Evolutionary conservation across 768 basidiomycete species (phyloP).

Genomic region (Agaricus bisporus): DNA sequence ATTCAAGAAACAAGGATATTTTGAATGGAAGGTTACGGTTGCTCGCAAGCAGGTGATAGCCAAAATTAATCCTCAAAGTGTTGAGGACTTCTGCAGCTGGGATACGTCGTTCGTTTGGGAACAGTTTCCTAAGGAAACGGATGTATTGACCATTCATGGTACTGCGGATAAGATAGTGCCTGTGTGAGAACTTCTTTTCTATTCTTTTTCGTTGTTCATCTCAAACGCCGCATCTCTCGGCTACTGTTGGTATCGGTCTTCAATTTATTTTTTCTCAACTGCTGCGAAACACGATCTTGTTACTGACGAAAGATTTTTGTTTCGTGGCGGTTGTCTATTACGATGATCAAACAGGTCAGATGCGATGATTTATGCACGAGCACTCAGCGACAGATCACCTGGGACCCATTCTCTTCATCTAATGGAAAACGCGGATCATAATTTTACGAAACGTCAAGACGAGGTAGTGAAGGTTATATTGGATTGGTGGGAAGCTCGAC

Average conservation of each 20-base stretch:
- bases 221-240: no score
- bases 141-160: constrained; percentile 81
- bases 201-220: neutral
- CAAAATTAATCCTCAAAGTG: constrained; percentile 50
- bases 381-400: constrained; percentile 46
- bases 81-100: constrained; percentile 58
- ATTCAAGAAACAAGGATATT: constrained; percentile 52
- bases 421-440: constrained; percentile 75
- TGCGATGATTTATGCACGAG: constrained; percentile 61
- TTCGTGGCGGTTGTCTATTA: neutral
- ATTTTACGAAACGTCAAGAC: constrained; percentile 64
- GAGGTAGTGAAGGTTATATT: constrained; percentile 63
- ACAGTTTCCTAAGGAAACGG: constrained; percentile 50
- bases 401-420: constrained; percentile 70
- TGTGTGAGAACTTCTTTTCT: constrained; percentile 40
- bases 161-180: constrained; percentile 62
- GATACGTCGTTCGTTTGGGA: constrained; percentile 66
- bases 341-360: constrained; percentile 48
- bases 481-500: constrained; percentile 55
- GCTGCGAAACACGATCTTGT: neutral
- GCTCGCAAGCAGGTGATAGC: constrained; percentile 53
- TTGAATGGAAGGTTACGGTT: constrained; percentile 57
- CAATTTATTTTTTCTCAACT: neutral
- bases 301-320: neutral
- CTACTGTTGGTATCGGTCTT: no score